phyloP scores from a whole-genome alignment of 805 yeast species.

The Lipomyces kockii region DNA sequence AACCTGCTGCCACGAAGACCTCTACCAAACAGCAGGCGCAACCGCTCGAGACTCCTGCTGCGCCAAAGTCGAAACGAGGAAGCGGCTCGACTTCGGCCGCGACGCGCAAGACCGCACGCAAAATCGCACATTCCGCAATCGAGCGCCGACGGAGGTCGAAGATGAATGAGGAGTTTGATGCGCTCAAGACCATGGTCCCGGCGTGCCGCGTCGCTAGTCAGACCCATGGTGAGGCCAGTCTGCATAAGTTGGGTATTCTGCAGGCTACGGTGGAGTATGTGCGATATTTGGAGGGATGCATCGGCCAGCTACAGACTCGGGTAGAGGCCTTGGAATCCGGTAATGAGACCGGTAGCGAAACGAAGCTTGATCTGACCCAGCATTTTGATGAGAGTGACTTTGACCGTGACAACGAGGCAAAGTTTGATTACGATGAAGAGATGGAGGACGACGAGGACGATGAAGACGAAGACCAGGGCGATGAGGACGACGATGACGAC shows the following conservation, averaged over 20 bases:
- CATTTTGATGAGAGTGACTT: not conserved
- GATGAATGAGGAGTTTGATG: conserved; percentile 82
- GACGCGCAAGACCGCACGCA: conserved; percentile 51
- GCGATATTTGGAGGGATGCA: conserved; percentile 59
- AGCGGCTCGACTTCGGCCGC: conserved; percentile 27
- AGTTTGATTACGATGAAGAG: not conserved
- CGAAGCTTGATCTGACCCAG: not conserved
- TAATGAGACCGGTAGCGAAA: conserved; percentile 2
- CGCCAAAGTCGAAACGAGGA: conserved; percentile 1
- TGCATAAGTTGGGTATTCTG: conserved; percentile 79
- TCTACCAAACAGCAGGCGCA: not conserved
- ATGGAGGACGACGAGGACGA: conserved; percentile 13
- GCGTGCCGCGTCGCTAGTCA: conserved; percentile 64
- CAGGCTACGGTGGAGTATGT: conserved; percentile 86
- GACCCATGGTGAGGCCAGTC: conserved; percentile 56
- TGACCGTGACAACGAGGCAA: not conserved
- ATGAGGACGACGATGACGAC: conserved; percentile 47
- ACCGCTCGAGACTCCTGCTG: not conserved
- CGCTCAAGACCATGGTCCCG: conserved; percentile 74
- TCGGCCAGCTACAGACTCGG: conserved; percentile 27
- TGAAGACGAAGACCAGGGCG: conserved; percentile 51
- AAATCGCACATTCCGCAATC: conserved; percentile 72
- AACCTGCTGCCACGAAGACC: conserved; percentile 20
- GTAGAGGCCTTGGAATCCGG: conserved; percentile 20
- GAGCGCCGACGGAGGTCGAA: conserved; percentile 79